Evolutionary conservation across 2,329 filamentous ascomycete genomes (phyloP).

Genomic region (Cryphonectria naterciae): DNA sequence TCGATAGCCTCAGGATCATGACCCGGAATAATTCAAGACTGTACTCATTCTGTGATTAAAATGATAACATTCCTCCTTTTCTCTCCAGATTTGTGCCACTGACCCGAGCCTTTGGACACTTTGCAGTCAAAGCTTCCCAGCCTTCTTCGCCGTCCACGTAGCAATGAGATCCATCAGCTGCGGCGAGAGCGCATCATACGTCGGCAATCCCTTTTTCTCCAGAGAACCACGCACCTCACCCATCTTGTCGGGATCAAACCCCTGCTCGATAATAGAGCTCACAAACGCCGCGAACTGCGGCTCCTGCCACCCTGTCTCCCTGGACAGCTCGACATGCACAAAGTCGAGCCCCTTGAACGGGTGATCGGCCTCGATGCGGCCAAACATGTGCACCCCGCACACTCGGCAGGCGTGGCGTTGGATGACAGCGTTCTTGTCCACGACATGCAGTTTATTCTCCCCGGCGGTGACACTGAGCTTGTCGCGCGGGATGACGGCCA

Average conservation of each 20-base stretch:
- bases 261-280: constrained; percentile 70
- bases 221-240: constrained; percentile 59
- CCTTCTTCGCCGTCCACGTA: constrained; percentile 57
- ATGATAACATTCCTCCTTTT: neutral
- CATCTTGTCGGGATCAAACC: constrained; percentile 60
- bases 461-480: constrained; percentile 62
- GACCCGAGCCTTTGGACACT: neutral
- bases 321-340: constrained; percentile 66
- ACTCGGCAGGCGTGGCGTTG: constrained; percentile 63
- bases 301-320: constrained; percentile 69
- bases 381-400: constrained; percentile 67
- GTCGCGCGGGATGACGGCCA: constrained; percentile 62
- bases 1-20: neutral
- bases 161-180: constrained; percentile 66
- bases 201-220: constrained; percentile 58
- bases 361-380: constrained; percentile 67
- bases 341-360: constrained; percentile 72
- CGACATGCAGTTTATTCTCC: constrained; percentile 57
- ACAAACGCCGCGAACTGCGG: constrained; percentile 73
- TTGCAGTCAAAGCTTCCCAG: constrained; percentile 34
- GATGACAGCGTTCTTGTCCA: constrained; percentile 62
- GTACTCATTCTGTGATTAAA: neutral
- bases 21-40: neutral
- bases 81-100: neutral
- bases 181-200: constrained; percentile 66